These are phyloP conservation scores for Cylindrotheca fusiformis DNA, from an alignment of 108 stramenopile genomes.

Conservation along the genomic window DNA sequence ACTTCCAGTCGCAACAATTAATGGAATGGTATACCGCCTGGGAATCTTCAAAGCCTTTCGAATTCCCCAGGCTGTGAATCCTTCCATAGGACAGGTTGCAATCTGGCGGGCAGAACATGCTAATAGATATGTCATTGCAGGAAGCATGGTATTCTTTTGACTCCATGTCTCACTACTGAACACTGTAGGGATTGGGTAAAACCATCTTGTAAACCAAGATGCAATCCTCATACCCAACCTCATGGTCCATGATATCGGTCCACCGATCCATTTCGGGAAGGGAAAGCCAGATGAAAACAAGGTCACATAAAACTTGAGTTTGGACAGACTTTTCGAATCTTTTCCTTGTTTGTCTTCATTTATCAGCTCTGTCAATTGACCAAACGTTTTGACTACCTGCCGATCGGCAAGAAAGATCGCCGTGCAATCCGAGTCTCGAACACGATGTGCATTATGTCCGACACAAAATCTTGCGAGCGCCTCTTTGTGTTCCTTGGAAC, in stretches of 20 bases:
- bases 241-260: constrained; percentile 60
- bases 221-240: constrained; percentile 50
- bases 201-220: constrained; percentile 29
- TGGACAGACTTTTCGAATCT: constrained; percentile 17
- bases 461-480: constrained; percentile 62
- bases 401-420: constrained; percentile 87
- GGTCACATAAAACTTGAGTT: constrained; percentile 47
- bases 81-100: constrained; percentile 77
- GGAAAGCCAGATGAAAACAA: constrained; percentile 80
- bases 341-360: constrained; percentile 1
- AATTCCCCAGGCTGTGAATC: constrained; percentile 59
- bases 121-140: constrained; percentile 85
- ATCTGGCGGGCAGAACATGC: constrained; percentile 35
- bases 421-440: constrained; percentile 89
- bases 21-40: constrained; percentile 53
- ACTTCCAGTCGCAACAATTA: constrained; percentile 68
- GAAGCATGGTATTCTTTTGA: constrained; percentile 89
- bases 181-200: constrained; percentile 66
- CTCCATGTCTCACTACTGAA: constrained; percentile 81
- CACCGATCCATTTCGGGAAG: constrained; percentile 52
- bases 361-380: constrained; percentile 39
- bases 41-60: constrained; percentile 62
- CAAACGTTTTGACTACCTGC: constrained; percentile 45
- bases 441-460: constrained; percentile 81
- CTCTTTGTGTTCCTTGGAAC: constrained; percentile 52